Evolutionary conservation across 2,329 filamentous ascomycete genomes (phyloP), one percentile per base, ranked within the genome.

Genomic region (Claviceps sp.): DNA sequence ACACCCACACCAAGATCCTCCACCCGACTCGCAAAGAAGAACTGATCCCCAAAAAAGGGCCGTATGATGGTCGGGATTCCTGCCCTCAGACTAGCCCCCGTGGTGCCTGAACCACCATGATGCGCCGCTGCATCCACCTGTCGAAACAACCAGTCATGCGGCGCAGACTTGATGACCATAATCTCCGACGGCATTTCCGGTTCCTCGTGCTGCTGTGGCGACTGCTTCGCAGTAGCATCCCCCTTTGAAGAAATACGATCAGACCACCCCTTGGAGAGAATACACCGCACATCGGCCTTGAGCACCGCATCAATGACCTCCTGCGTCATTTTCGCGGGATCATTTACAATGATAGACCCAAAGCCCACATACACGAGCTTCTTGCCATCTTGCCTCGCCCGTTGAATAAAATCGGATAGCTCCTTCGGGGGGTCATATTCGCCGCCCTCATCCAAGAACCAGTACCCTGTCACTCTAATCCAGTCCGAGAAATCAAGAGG

Each of bases 291-390:
- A 60, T 95, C 93, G 2, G 93, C 89, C 65, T 90, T 94, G 48
- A 84, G 69, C 0, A 98, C 90, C 0, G 89, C 90, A 55, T 95
- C 88, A 41, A 97, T 84, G 5, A 98, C 87, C n/a, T 91, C 90
- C 60, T 86, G 82, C 6, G 90, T 97, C 71, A 98, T 80, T 57
- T 88, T 88, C 52, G 80, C 82, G 3, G 91, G 89, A 62, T 98
- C 89, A 2, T 86, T 83, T 34, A 98, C 90, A 19, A 96, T 89
- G 58, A 98, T 95, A 4, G 89, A 95, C 2, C 93, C 93, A 62
- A 98, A 98, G 0, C 93, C 93, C 47, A 98, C 89, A 57, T 98
- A 98, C 0, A 97, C 91, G 13, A 98, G 71, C 72, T 93, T 95
- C 72, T 95, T 95, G 16, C 76, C 75, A 61, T 98, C 91, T 5